Conservation (phyloP, 768 basidiomycete species). For the Auricularia sp. region DNA sequence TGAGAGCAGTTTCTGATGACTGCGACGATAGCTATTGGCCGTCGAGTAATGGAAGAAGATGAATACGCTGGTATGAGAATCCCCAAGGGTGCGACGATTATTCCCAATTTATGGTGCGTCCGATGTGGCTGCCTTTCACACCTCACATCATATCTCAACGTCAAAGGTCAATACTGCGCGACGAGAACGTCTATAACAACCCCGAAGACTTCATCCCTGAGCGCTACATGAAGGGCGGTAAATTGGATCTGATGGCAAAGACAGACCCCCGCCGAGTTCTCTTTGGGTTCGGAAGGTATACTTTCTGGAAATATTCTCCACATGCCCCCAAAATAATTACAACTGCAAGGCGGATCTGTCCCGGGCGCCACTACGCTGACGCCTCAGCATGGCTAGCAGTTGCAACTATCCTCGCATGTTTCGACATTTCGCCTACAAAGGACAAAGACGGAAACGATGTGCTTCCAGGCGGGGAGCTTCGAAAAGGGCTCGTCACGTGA, state of each 20-base stretch:
- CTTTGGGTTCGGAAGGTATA: neutral
- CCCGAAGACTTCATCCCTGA: neutral
- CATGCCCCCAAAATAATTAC: too few relatives aligned
- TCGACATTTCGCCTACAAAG: neutral
- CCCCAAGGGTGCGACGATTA: too few relatives aligned
- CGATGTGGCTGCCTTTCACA: too few relatives aligned
- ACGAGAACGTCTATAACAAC: neutral
- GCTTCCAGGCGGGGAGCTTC: neutral
- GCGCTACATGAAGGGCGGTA: neutral
- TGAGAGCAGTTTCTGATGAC: too few relatives aligned
- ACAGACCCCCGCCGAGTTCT: neutral
- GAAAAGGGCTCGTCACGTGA: too few relatives aligned
- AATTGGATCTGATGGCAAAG: neutral
- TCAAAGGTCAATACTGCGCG: neutral
- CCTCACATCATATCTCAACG: neutral
- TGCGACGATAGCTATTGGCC: too few relatives aligned
- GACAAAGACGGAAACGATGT: neutral
- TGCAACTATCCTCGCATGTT: neutral
- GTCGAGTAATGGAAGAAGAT: too few relatives aligned
- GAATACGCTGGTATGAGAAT: too few relatives aligned
- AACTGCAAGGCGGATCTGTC: neutral
- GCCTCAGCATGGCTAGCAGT: neutral
- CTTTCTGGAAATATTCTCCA: too few relatives aligned
- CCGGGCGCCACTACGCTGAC: neutral
- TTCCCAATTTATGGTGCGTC: too few relatives aligned